Evolutionary conservation across 2,329 filamentous ascomycete genomes (phyloP).

Genomic region (Magnaporthiopsis rhizophila): DNA sequence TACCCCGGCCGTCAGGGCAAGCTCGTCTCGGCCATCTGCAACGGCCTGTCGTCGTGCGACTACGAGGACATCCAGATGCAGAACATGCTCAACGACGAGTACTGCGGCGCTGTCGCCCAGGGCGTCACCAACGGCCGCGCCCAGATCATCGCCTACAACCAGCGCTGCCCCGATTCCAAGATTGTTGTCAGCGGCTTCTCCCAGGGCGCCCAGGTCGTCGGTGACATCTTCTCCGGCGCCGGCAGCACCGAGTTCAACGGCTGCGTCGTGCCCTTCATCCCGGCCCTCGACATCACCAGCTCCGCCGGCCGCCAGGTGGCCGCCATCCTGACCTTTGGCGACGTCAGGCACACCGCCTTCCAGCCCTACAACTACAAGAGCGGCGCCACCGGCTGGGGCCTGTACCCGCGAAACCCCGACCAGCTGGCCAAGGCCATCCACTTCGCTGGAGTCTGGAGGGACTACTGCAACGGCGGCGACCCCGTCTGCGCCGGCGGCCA

Average conservation of each 20-base stretch:
- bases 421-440: background rate
- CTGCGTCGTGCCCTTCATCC: constrained; percentile 13
- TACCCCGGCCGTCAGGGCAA: constrained; percentile 22
- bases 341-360: constrained; percentile 19
- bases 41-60: constrained; percentile 20
- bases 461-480: constrained; percentile 17
- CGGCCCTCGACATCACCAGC: constrained; percentile 8
- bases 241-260: constrained; percentile 12
- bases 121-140: constrained; percentile 16
- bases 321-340: constrained; percentile 19
- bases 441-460: constrained; percentile 15
- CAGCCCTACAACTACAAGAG: constrained; percentile 20
- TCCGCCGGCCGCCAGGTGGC: constrained; percentile 14
- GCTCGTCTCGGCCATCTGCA: constrained; percentile 20
- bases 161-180: constrained; percentile 19
- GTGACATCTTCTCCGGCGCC: constrained; percentile 16
- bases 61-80: constrained; percentile 17
- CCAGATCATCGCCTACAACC: constrained; percentile 19
- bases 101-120: constrained; percentile 18
- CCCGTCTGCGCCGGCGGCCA: constrained; percentile 16
- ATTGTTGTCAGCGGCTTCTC: constrained; percentile 23
- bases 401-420: background rate
- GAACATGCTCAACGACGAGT: constrained; percentile 12
- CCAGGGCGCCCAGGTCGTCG: constrained; percentile 16
- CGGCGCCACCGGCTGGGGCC: constrained; percentile 10